A percentile compares a stretch with the other conserved stretches of the same genome.
phyloP scores from a whole-genome alignment of 1,139 yeast genomes.

The Casaregolazyma lundiana region DNA sequence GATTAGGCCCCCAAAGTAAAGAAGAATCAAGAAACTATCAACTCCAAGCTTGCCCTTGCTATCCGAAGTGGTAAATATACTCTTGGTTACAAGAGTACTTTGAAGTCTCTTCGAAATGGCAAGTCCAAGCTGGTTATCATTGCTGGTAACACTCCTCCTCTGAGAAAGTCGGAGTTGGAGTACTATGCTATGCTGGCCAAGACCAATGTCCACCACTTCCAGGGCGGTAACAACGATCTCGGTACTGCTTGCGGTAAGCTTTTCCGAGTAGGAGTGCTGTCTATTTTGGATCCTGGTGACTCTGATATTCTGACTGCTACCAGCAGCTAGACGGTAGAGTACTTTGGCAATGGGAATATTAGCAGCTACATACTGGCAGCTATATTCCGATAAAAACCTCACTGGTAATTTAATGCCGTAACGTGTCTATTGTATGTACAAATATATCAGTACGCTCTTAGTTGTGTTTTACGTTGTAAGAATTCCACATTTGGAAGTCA shows the following conservation, averaged over 20 bases:
- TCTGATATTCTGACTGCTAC: conserved; percentile 80
- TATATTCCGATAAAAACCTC: too few species aligned
- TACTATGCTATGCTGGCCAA: conserved; percentile 99
- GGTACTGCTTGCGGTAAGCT: conserved; percentile 99
- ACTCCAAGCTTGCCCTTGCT: conserved; percentile 96
- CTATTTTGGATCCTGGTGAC: conserved; percentile 99
- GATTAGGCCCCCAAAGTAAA: conserved; percentile 95
- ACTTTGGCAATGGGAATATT: not conserved
- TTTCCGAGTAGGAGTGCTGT: conserved; percentile 98
- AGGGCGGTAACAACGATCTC: conserved; percentile 99
- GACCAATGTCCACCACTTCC: conserved; percentile 98
- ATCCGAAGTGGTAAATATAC: conserved; percentile 99
- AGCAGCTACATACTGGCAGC: too few species aligned
- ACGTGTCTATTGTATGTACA: not conserved
- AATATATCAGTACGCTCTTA: not conserved
- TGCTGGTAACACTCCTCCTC: conserved; percentile 99
- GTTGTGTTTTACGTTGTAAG: too few species aligned
- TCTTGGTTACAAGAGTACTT: conserved; percentile 99
- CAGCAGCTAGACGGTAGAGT: not conserved
- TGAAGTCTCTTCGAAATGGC: conserved; percentile 97
- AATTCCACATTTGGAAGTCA: not conserved
- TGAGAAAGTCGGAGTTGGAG: conserved; percentile 99
- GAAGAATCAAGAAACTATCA: conserved; percentile 89
- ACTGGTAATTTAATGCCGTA: too few species aligned
- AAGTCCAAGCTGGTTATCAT: conserved; percentile 97